Conservation (phyloP, 1,284 basidiomycete species). For the Meripilus lineatus region DNA sequence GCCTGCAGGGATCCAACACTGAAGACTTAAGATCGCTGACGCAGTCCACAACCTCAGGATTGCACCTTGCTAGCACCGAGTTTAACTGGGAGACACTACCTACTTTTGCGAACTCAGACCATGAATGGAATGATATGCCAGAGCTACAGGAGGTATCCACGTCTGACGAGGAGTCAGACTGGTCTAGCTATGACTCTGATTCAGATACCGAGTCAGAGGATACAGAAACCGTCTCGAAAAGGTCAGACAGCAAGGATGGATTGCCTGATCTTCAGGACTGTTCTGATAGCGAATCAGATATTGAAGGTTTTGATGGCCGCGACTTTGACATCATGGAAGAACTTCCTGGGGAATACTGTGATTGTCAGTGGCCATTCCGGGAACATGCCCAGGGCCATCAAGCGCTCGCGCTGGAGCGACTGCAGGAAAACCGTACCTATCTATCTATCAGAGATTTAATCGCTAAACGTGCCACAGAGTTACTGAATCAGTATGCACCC, state of each 20-base stretch:
- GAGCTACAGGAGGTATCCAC: neutral
- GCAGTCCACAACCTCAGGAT: neutral
- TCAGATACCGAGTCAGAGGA: neutral
- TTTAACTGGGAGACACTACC: neutral
- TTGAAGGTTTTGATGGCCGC: neutral
- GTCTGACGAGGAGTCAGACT: too few relatives aligned
- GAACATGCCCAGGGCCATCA: neutral
- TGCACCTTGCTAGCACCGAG: neutral
- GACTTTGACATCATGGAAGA: neutral
- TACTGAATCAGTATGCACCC: constrained; percentile 3
- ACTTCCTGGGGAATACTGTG: neutral
- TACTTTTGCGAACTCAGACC: neutral
- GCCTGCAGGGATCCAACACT: neutral
- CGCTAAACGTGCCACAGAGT: neutral
- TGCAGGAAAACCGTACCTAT: neutral
- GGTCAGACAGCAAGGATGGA: too few relatives aligned
- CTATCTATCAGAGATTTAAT: neutral
- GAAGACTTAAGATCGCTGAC: constrained; percentile 4
- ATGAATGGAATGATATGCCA: neutral
- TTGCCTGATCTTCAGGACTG: neutral
- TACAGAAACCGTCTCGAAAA: neutral
- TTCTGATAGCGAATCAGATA: neutral
- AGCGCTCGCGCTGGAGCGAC: neutral
- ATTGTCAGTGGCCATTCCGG: too few relatives aligned
- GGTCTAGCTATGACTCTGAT: neutral